Conservation (phyloP, 345 rosid species). For the Pistacia integerrima region DNA sequence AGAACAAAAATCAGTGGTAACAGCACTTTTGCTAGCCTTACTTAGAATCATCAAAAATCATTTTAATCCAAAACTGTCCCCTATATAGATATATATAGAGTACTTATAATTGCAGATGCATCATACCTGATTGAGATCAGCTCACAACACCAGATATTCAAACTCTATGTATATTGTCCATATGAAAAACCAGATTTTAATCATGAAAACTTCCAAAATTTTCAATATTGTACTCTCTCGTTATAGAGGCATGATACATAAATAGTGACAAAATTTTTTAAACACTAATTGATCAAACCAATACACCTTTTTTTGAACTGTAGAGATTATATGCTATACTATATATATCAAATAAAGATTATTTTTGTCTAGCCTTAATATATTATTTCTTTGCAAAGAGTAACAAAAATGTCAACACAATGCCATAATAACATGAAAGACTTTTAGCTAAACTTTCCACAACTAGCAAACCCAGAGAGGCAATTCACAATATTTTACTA, state of each 20-base stretch:
- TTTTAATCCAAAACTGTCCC: too few relatives aligned
- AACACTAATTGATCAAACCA: background rate
- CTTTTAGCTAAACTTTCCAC: background rate
- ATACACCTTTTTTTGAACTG: background rate
- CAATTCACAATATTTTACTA: background rate
- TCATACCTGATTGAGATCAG: background rate
- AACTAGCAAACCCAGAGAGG: background rate
- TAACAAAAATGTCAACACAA: background rate
- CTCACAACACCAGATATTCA: background rate
- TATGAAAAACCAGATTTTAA: background rate
- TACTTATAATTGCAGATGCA: too few relatives aligned
- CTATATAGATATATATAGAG: too few relatives aligned
- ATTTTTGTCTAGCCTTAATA: background rate
- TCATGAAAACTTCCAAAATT: background rate
- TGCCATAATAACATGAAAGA: background rate
- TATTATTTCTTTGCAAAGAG: background rate
- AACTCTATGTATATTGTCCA: background rate
- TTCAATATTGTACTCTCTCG: background rate
- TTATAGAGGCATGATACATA: background rate
- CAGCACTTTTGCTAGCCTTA: background rate
- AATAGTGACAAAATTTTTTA: too few relatives aligned
- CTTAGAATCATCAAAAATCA: background rate
- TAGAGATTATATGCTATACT: too few relatives aligned
- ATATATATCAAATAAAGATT: background rate
- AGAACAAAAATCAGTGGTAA: conserved; percentile 2